These are phyloP conservation scores for Boletus vermiculosoides DNA, from an alignment of 768 basidiomycete species.

Conservation along the genomic window DNA sequence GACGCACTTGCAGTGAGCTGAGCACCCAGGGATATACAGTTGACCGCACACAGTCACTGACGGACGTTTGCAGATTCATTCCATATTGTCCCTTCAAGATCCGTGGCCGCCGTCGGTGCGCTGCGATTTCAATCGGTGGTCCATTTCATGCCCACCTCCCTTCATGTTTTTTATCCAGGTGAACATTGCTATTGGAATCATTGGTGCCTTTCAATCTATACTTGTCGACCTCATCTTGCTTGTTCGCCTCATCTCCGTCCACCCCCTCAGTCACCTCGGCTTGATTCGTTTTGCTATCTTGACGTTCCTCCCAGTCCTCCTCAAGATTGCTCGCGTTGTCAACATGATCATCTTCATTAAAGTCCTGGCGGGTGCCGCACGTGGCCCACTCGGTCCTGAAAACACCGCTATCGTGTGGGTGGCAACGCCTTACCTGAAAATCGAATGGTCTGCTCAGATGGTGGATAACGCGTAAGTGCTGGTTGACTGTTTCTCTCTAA, in stretches of 20 bases:
- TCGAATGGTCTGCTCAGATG: slow-evolving; percentile 33
- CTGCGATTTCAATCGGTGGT: neutral
- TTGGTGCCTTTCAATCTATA: slow-evolving; percentile 30
- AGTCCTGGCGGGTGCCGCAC: slow-evolving; percentile 19
- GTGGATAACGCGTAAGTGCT: slow-evolving; percentile 29
- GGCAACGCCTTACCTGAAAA: slow-evolving; percentile 30
- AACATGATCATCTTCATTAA: slow-evolving; percentile 31
- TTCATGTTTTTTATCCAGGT: slow-evolving; percentile 8
- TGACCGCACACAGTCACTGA: neutral
- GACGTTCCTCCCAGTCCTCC: slow-evolving; percentile 24
- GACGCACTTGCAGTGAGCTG: slow-evolving; percentile 22
- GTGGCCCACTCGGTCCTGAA: slow-evolving; percentile 18
- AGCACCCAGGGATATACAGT: neutral
- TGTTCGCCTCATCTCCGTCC: slow-evolving; percentile 28
- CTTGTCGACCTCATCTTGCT: slow-evolving; percentile 31
- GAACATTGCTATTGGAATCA: slow-evolving; percentile 30
- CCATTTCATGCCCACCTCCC: neutral
- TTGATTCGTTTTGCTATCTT: slow-evolving; percentile 17
- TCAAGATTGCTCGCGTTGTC: slow-evolving; percentile 30
- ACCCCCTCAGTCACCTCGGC: slow-evolving; percentile 22
- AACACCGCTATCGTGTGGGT: slow-evolving; percentile 20
- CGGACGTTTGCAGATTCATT: slow-evolving; percentile 23
- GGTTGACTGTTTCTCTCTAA: neutral
- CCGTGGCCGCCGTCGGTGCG: slow-evolving; percentile 24
- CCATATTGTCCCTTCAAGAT: slow-evolving; percentile 23